Evolutionary conservation across 164 flowering plant genomes (phyloP), one percentile per base, ranked within the genome.

Genomic region (Warburgia ugandensis): DNA sequence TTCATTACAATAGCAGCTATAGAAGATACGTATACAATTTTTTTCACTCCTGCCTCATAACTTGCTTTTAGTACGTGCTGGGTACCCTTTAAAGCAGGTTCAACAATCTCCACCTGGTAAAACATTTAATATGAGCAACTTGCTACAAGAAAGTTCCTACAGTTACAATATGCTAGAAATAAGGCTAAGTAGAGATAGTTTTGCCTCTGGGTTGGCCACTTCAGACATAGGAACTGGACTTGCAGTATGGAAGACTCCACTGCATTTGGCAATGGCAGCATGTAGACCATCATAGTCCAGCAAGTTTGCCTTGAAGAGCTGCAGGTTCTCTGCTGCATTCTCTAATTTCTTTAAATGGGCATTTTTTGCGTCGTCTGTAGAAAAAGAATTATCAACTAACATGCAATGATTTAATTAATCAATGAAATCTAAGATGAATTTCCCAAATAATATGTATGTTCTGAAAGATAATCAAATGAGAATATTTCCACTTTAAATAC

Each of bases 11-110:
- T 12, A 29, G 56, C 46, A 2, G 47, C 56, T 16, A 6, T 17
- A 37, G 43, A 36, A 1, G 84, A 81, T 28, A 74, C 79, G 57
- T 56, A 28, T 5, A 78, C 69, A 21, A 71, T 78, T 35, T 77
- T 59, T 44, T 60, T 67, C 2, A 81, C 73, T 29, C 68, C 67
- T 37, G 59, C 72, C 50, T 74, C 77, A 14, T 62, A 50, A 38
- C 74, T 68, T 40, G 81, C 78, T 55, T 74, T 73, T 0, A 81
- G 76, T 23, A 81, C 81, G 65, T 78, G 78, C n/a, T 55, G 62
- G 1, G 84, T 81, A 3, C 84, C 87, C 12, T 43, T 64, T 9
- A 74, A 62, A 26, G 80, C 81, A 31, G 81, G 84, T 41, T 64
- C 76, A 35, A 78, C 39, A 53, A 78, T 2, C 21, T 81, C 73